Evolutionary conservation across 148 eudicot species (phyloP), one percentile per base, ranked within the genome.

Genomic region (Rhododendron ferrugineum): DNA sequence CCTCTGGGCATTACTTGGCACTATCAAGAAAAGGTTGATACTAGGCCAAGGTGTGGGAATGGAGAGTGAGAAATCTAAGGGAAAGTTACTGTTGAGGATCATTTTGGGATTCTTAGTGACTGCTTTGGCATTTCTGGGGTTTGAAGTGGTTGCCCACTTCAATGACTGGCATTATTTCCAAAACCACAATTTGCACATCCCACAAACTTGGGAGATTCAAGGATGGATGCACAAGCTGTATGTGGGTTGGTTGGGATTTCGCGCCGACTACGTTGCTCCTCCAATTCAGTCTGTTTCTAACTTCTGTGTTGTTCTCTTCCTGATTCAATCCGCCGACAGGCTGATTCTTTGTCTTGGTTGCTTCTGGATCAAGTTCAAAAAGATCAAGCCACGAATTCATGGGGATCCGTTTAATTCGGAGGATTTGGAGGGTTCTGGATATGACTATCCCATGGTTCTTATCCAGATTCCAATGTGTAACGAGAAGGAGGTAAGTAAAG

Each of bases 381-480:
- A 86, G 85, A 90, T 92, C 80, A 90, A 87, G 86, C 93, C 93
- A 40, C 74, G 34, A 81, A 34, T 89, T 62, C 74, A 86, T 34
- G 93, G 84, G 9, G 86, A 86, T 30, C 87, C 87, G 3, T 85
- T 86, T 54, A 79, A 86, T 78, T 89, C 86, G 3, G 72, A 80
- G 56, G 93, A 92, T 88, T 77, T 87, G 83, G 93, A 92, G 73
- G 87, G 87, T 77, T 85, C 88, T 30, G 91, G 86, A 2, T 84
- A 56, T 32, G 56, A 82, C 58, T 87, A 90, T 75, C 94, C 94
- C 14, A 91, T 92, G 94, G 93, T 92, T 66, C 90, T 92, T 66
- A 93, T 92, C 85, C 94, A 92, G 84, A 89, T 92, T 42, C 94
- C 94, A 4, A 92, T 91, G 94, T 92, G 93, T 40, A 91, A 92